Evolutionary conservation across 768 basidiomycete species (phyloP), one percentile per base, ranked within the genome.

Genomic region (Pholiota conissans): DNA sequence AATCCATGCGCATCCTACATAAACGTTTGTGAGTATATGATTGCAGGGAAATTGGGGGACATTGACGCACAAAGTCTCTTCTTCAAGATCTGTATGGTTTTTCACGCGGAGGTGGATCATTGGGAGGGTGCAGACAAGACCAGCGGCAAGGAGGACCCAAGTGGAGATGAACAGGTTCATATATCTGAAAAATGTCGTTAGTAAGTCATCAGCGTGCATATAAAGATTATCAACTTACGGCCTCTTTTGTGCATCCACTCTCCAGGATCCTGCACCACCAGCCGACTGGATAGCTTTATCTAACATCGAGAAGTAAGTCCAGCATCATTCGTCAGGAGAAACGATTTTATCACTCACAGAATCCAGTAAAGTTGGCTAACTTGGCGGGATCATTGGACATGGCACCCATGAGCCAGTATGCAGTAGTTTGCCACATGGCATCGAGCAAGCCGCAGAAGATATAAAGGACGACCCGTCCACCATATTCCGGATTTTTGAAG

Each of bases 361-460:
- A 89, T 35, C 91, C 92, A 18, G 85, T 76, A 64, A 93, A 87
- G 66, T 90, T 81, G 0, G 91, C 91, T 20, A 93, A 82, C 67
- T 90, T 91, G 1, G 79, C 82, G 5, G 89, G 84, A 69, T 92
- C 85, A 61, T 93, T 92, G 18, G 89, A 90, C 86, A 94, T 90
- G 9, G 89, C 86, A 34, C 91, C 91, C 83, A 91, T 87, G 61
- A 90, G 75, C 89, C 89, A 91, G 69, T 91, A 91, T 4, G 85
- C 84, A 0, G 84, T 84, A 0, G 89, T 91, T 68, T 93, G 92
- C 89, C 91, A 93, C 83, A 90, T 87, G 1, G 91, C 79, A 61
- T 93, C 92, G 56, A 91, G 77, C 11, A 93, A 64, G 27, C 90
- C 89, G 59, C 84, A 89, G 71, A 86, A 82, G 60, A 89, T 81